Percentiles rank a stretch among this genome's conserved stretches.
Conservation (phyloP, 1,284 basidiomycete species). For the Leccinum fuscescens region DNA sequence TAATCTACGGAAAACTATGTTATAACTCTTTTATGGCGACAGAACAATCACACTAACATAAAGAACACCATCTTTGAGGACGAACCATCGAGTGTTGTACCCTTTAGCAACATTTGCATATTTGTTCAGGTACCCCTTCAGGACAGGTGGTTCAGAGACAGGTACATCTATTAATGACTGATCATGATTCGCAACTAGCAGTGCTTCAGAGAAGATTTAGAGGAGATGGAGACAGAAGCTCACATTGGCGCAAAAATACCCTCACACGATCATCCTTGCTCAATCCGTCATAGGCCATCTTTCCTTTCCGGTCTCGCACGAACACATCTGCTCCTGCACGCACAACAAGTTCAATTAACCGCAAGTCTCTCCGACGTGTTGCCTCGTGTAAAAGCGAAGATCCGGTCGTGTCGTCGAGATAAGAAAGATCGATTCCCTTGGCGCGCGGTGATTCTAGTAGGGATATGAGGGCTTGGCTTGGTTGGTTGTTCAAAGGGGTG, state of each 20-base stretch:
- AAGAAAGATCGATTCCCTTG: conserved; percentile 62
- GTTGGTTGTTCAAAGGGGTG: conserved; percentile 44
- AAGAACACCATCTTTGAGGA: conserved; percentile 82
- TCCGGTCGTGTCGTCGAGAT: conserved; percentile 77
- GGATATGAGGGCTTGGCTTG: conserved; percentile 51
- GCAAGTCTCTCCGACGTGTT: conserved; percentile 77
- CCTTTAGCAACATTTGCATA: conserved; percentile 90
- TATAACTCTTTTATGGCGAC: background rate
- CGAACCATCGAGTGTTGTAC: conserved; percentile 93
- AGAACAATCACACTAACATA: conserved; percentile 54
- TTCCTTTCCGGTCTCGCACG: conserved; percentile 78
- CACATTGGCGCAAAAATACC: conserved; percentile 84
- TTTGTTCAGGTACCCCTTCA: conserved; percentile 85
- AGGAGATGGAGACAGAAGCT: conserved; percentile 24
- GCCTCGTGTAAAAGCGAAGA: conserved; percentile 87
- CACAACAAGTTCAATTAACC: conserved; percentile 81
- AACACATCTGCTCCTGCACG: conserved; percentile 90
- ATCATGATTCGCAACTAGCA: conserved; percentile 75
- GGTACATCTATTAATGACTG: conserved; percentile 56
- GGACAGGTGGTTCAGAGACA: conserved; percentile 56
- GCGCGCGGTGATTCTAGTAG: conserved; percentile 64
- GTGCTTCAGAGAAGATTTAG: background rate
- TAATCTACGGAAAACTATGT: conserved; percentile 59
- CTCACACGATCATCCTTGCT: conserved; percentile 81
- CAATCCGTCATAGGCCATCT: conserved; percentile 68